Percentiles rank a stretch among this genome's conserved stretches.
These are phyloP conservation scores for Deinandra increscens DNA, from an alignment of 129 eudicot genomes.

Conservation along the genomic window DNA sequence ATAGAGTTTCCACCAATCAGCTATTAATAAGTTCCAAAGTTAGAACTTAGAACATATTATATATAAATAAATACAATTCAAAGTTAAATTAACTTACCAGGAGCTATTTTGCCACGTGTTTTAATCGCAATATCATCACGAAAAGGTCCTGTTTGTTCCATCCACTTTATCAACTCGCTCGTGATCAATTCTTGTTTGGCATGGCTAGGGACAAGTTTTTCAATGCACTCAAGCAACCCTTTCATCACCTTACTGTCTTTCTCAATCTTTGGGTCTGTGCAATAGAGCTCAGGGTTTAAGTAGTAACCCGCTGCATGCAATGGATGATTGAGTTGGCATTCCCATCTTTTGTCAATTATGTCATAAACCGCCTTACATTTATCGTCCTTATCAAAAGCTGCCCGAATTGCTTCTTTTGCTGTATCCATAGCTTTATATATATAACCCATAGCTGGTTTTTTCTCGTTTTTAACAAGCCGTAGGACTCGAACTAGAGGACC, in stretches of 20 bases:
- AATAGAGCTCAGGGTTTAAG: conserved; percentile 10
- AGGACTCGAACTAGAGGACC: conserved; percentile 1
- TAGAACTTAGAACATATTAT: not conserved
- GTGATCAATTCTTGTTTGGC: conserved; percentile 1
- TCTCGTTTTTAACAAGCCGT: conserved; percentile 7
- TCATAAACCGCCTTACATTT: not conserved
- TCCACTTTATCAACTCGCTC: conserved; percentile 6
- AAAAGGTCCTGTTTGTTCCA: conserved; percentile 1
- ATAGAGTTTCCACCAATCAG: not conserved
- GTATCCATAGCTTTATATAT: conserved; percentile 12
- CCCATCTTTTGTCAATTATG: too few relatives aligned
- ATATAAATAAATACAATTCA: not conserved
- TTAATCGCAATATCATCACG: conserved; percentile 1
- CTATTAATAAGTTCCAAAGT: not conserved
- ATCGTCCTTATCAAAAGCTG: not conserved
- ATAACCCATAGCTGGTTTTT: conserved; percentile 19
- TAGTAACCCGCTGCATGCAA: conserved; percentile 13
- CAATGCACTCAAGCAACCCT: not conserved
- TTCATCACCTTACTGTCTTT: not conserved
- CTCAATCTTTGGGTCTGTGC: not conserved
- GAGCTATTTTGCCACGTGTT: not conserved
- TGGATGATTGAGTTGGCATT: too few relatives aligned
- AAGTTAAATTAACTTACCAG: not conserved
- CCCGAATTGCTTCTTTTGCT: not conserved
- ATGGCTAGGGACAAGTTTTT: not conserved